Evolutionary conservation across 129 eudicot genomes (phyloP).

Genomic region (Logfia minima): DNA sequence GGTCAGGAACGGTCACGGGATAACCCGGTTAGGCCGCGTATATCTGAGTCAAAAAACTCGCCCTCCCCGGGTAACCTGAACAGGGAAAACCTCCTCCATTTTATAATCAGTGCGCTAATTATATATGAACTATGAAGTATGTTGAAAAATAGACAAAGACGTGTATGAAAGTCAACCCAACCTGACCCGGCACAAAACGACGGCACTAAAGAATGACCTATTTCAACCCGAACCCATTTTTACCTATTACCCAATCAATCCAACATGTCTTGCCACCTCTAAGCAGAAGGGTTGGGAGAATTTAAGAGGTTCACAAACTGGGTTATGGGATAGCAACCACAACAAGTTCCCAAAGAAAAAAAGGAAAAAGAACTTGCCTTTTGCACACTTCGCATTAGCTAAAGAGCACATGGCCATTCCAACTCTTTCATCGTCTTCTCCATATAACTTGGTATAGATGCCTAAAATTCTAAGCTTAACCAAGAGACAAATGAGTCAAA

Average conservation of each 20-base stretch:
- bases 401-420: conserved; percentile 80
- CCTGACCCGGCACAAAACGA: no score
- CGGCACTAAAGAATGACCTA: neutral
- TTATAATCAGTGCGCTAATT: neutral
- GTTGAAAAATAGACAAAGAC: neutral
- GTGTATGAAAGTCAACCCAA: neutral
- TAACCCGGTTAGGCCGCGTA: no score
- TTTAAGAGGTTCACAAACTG: neutral
- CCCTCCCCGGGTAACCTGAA: no score
- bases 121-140: neutral
- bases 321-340: neutral
- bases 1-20: no score
- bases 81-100: no score
- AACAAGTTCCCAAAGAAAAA: neutral
- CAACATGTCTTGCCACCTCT: conserved; percentile 1
- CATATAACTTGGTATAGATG: conserved; percentile 57
- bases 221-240: neutral
- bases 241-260: neutral
- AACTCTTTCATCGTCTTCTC: conserved; percentile 69
- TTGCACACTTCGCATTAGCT: conserved; percentile 85
- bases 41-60: no score
- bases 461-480: conserved; percentile 47
- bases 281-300: neutral
- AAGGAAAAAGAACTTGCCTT: conserved; percentile 44
- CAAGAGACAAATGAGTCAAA: conserved; percentile 25